These are phyloP conservation scores for Paecilomyces formosus DNA, from an alignment of 2,329 filamentous ascomycete genomes.

Conservation along the genomic window DNA sequence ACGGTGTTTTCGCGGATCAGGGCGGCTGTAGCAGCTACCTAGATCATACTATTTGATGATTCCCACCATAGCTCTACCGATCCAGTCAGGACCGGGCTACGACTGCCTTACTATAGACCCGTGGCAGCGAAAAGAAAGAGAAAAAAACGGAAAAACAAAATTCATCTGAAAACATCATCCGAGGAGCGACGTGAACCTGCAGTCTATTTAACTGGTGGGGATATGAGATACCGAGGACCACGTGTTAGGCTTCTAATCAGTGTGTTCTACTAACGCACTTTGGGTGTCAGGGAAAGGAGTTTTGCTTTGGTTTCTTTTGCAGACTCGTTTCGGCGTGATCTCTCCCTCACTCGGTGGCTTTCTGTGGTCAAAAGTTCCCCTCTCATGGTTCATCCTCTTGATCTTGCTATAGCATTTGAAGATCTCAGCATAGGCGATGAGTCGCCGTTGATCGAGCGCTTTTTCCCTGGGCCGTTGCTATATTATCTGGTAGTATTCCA, in stretches of 20 bases:
- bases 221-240: neutral
- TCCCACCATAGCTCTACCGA: neutral
- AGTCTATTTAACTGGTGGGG: conserved; percentile 1
- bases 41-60: conserved; percentile 8
- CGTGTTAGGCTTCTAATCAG: neutral
- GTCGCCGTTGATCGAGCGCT: neutral
- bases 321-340: neutral
- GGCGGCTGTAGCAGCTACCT: neutral
- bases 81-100: neutral
- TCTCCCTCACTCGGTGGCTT: neutral
- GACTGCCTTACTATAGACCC: neutral
- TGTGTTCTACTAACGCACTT: neutral
- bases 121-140: neutral
- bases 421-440: neutral
- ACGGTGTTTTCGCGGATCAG: neutral
- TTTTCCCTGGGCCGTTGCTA: neutral
- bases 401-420: neutral
- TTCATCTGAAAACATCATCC: neutral
- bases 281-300: neutral
- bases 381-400: neutral
- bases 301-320: neutral
- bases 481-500: neutral
- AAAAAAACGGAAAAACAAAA: neutral
- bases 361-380: neutral
- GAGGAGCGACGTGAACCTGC: conserved; percentile 1